Evolutionary conservation across 148 eudicot species (phyloP).

Genomic region (Silene uniflora): DNA sequence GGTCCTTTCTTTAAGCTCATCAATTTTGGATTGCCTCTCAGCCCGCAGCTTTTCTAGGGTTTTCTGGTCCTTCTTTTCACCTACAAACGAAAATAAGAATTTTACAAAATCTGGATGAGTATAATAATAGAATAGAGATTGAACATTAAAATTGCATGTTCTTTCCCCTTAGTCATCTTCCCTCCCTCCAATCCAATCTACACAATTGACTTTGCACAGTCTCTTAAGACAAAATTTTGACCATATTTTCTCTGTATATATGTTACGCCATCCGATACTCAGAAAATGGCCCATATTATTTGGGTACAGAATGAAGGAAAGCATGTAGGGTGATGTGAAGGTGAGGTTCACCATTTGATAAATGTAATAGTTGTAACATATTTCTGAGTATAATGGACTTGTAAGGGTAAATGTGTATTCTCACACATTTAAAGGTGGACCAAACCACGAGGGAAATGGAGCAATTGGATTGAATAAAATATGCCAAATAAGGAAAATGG

Average conservation of each 20-base stretch:
- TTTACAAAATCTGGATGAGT: background rate
- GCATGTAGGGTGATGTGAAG: no score
- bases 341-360: no score
- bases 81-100: conserved; percentile 31
- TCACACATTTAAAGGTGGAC: no score
- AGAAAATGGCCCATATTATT: no score
- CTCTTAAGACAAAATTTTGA: background rate
- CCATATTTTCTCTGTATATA: background rate
- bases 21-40: conserved; percentile 84
- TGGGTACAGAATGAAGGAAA: no score
- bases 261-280: no score
- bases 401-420: no score
- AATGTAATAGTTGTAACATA: no score
- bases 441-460: no score
- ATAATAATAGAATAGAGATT: background rate
- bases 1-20: conserved; percentile 91
- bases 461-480: no score
- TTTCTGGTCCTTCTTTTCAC: conserved; percentile 78
- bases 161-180: background rate
- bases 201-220: background rate
- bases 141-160: background rate
- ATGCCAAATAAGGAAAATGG: no score
- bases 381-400: no score
- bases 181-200: background rate
- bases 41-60: conserved; percentile 72